phyloP scores from a whole-genome alignment of 2,329 filamentous ascomycete genomes.

The Alternaria viburni region DNA sequence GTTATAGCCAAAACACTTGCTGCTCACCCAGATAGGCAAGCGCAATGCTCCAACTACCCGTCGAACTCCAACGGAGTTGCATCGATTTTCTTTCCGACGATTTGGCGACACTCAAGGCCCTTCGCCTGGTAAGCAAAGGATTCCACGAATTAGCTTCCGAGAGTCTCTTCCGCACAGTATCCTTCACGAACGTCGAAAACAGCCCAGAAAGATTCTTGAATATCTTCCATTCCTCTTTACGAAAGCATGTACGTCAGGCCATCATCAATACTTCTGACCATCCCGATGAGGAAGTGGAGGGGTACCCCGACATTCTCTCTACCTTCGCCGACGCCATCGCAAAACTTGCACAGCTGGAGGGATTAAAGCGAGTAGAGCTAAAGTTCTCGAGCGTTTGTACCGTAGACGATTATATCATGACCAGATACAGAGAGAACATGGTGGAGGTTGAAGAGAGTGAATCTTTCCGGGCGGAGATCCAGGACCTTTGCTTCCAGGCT shows the following conservation, averaged over 20 bases:
- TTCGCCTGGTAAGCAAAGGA: background rate
- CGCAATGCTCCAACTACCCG: background rate
- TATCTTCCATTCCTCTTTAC: background rate
- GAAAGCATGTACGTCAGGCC: background rate
- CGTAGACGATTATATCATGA: background rate
- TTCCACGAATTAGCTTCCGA: background rate
- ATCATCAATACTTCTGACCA: background rate
- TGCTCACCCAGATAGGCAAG: background rate
- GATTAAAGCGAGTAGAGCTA: background rate
- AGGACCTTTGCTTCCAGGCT: background rate
- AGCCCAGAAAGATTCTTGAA: background rate
- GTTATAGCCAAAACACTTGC: background rate
- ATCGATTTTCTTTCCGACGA: background rate
- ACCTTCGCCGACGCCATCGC: background rate
- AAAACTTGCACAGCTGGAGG: background rate
- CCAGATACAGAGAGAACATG: background rate
- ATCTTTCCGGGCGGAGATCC: background rate
- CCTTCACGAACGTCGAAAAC: background rate
- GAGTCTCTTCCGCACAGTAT: background rate
- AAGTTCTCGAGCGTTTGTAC: background rate
- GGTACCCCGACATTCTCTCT: background rate
- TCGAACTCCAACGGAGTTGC: background rate
- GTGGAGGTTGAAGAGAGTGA: background rate
- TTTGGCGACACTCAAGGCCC: background rate
- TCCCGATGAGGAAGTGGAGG: too few relatives aligned